Percentiles rank a stretch among this genome's conserved stretches.
These are phyloP conservation scores for Pichia sorboxylosa DNA, from an alignment of 1,139 yeast species.

Conservation along the genomic window DNA sequence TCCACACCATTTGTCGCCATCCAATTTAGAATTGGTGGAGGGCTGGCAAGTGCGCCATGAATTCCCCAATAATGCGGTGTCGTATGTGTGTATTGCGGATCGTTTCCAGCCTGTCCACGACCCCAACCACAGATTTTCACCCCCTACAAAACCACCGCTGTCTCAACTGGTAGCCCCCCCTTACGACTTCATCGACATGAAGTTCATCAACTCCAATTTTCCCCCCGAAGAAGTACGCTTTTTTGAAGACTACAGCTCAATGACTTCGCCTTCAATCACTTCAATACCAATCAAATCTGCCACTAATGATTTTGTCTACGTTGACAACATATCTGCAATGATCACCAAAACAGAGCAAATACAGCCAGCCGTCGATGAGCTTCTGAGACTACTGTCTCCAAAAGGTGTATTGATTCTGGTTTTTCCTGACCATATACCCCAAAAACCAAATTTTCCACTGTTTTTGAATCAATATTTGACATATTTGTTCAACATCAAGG, in stretches of 20 bases:
- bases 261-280: conserved; percentile 17
- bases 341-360: conserved; percentile 12
- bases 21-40: conserved; percentile 20
- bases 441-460: too few relatives aligned
- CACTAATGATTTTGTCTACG: conserved; percentile 18
- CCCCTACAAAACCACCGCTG: conserved; percentile 12
- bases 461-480: too few relatives aligned
- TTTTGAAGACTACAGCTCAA: conserved; percentile 20
- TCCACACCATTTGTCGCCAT: conserved; percentile 15
- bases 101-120: conserved; percentile 17
- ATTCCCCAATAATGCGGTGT: conserved; percentile 17
- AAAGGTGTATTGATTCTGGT: conserved; percentile 18
- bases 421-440: not conserved
- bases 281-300: conserved; percentile 17
- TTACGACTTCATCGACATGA: conserved; percentile 14
- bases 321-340: conserved; percentile 17
- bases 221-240: too few relatives aligned
- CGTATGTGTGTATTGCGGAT: conserved; percentile 18
- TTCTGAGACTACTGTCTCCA: conserved; percentile 19
- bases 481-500: too few relatives aligned
- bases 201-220: too few relatives aligned
- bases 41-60: conserved; percentile 24
- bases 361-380: conserved; percentile 15
- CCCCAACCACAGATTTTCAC: conserved; percentile 14
- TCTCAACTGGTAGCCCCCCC: conserved; percentile 13